These are phyloP conservation scores for Aspergillus vadensis DNA, from an alignment of 2,329 filamentous ascomycete genomes.

Conservation along the genomic window DNA sequence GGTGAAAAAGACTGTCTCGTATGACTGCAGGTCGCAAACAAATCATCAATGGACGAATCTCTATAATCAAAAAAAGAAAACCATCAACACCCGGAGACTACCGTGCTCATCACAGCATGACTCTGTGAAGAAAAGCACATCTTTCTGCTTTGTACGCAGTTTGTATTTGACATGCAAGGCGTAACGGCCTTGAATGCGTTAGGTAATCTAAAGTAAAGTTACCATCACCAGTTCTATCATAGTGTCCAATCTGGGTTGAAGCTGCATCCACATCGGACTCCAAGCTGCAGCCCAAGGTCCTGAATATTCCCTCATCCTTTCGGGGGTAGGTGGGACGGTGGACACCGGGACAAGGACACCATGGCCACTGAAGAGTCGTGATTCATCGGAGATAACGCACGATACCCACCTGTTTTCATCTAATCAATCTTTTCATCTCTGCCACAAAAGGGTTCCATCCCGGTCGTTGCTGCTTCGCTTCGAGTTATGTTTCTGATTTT, in stretches of 20 bases:
- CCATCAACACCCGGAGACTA: not conserved
- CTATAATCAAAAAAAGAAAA: not conserved
- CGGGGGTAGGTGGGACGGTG: constrained; percentile 11
- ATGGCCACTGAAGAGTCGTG: constrained; percentile 11
- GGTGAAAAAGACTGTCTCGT: not conserved
- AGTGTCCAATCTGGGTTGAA: not conserved
- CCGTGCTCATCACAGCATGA: not conserved
- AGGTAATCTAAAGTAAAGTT: constrained; percentile 4
- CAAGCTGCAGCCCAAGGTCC: not conserved
- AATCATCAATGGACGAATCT: not conserved
- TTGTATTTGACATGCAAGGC: not conserved
- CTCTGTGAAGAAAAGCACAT: not conserved
- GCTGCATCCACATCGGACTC: constrained; percentile 1
- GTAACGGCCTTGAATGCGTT: not conserved
- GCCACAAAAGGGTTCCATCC: constrained; percentile 7
- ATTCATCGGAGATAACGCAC: constrained; percentile 21
- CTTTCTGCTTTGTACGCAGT: not conserved
- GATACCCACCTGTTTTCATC: constrained; percentile 27
- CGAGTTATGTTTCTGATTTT: not conserved
- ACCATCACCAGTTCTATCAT: not conserved
- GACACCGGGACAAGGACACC: constrained; percentile 6
- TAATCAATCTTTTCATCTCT: constrained; percentile 28
- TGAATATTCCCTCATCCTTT: constrained; percentile 9
- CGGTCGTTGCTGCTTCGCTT: not conserved
- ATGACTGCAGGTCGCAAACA: not conserved